Evolutionary conservation across 2,329 filamentous ascomycete genomes (phyloP), one percentile per base, ranked within the genome.

Genomic region (Exutisphaerella laricina): DNA sequence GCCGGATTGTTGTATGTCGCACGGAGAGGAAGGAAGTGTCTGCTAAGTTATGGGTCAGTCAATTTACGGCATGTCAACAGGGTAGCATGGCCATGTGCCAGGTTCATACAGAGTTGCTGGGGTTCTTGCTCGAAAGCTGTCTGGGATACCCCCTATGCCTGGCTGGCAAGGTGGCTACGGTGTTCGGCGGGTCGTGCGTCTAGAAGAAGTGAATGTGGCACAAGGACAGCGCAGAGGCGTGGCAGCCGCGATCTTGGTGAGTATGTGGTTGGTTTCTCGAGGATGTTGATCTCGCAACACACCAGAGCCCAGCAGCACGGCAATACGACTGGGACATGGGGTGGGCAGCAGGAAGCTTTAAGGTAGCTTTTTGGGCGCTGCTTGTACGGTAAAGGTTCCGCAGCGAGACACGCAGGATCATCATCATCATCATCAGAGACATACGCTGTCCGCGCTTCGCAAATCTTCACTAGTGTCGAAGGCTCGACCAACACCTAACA

Each of bases 91-190:
- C 41, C 45, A 39, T 41, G 45, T 41, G 45, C 45, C 39, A 41
- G 41, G 45, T 41, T 48, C 45, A 34, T 48, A 45, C 45, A 48
- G 9, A 14, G 13, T 17, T 30, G 38, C 25, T 40, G 26, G 38
- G 38, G 12, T 26, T 26, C 23, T 26, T 6, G 23, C n/a, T n/a
- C n/a, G n/a, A n/a, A 33, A 17, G 30, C 30, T 33, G 30, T 18
- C 14, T 32, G 13, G 32, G 18, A 20, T 8, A 18, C 10, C 17
- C 13, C 20, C 31, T 10, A 34, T 20, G 31, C 9, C 7, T 20
- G 32, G 32, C 9, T n/a, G n/a, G n/a, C n/a, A n/a, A n/a, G n/a
- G n/a, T n/a, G n/a, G n/a, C n/a, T n/a, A n/a, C n/a, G n/a, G n/a
- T n/a, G n/a, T n/a, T n/a, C n/a, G n/a, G n/a, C n/a, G n/a, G n/a